phyloP scores from a whole-genome alignment of 352 stramenopile genomes.

The Globisporangium middletonii region DNA sequence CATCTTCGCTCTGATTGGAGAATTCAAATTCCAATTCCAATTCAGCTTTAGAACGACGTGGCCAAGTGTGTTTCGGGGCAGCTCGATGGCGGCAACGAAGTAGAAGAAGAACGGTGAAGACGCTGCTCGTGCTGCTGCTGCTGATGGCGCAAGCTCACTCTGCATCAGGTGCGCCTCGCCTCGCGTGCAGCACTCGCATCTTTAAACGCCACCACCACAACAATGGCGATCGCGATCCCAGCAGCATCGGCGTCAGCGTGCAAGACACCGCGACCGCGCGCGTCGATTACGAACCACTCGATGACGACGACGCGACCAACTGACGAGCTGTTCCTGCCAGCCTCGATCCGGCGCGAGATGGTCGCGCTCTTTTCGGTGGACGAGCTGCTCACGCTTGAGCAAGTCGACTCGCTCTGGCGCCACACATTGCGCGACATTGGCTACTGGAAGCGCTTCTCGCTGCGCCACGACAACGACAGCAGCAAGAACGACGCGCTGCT shows the following conservation, averaged over 20 bases:
- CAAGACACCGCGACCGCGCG: neutral
- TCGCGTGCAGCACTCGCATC: neutral
- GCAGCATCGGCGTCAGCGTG: no score
- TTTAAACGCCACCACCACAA: neutral
- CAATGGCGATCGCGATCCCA: neutral
- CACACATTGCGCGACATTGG: slow-evolving; percentile 18
- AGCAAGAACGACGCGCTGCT: slow-evolving; percentile 23
- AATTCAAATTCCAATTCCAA: no score
- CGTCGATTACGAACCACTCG: neutral
- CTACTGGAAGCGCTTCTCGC: slow-evolving; percentile 26
- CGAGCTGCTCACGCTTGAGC: slow-evolving; percentile 47
- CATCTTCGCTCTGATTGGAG: no score
- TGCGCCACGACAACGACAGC: slow-evolving; percentile 29
- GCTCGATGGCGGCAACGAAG: no score
- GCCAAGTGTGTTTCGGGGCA: no score
- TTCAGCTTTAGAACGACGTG: no score
- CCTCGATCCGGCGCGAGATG: slow-evolving; percentile 30
- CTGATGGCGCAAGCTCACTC: neutral
- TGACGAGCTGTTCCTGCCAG: slow-evolving; percentile 16
- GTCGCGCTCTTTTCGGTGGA: slow-evolving; percentile 42
- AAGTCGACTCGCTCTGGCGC: slow-evolving; percentile 31
- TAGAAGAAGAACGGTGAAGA: no score
- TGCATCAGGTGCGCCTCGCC: neutral
- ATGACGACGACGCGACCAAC: neutral
- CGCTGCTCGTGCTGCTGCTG: neutral